Evolutionary conservation across 2,329 filamentous ascomycete genomes (phyloP).

Genomic region (Hymenoscyphus fraxineus): DNA sequence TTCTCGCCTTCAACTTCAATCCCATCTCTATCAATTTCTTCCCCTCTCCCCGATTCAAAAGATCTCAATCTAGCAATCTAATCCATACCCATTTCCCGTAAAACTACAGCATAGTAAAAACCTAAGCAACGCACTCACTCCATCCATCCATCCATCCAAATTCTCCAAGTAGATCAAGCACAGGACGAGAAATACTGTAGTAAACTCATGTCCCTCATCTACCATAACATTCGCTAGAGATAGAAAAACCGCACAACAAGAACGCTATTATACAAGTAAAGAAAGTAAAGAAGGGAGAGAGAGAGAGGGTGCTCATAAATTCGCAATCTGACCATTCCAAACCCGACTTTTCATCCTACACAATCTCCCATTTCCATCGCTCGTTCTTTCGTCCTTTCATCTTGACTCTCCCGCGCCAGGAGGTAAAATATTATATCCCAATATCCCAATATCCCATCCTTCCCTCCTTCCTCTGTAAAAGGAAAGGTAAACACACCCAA

Average conservation of each 20-base stretch:
- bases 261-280: background rate
- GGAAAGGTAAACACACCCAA: background rate
- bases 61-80: no score
- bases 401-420: constrained; percentile 1
- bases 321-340: background rate
- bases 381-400: background rate
- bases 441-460: background rate
- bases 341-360: constrained; percentile 3
- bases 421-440: constrained; percentile 5
- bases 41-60: no score
- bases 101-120: no score
- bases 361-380: constrained; percentile 3
- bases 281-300: background rate
- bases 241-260: background rate
- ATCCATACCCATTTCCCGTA: no score
- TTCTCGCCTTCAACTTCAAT: no score
- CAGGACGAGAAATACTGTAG: no score
- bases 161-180: no score
- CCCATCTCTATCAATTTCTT: no score
- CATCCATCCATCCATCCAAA: no score
- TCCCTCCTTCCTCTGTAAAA: background rate
- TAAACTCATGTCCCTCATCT: no score
- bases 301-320: background rate
- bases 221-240: no score
- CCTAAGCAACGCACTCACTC: no score